These are phyloP conservation scores for Cymbopogon citratus DNA, from an alignment of 176 grass and related monocot species.

Conservation along the genomic window DNA sequence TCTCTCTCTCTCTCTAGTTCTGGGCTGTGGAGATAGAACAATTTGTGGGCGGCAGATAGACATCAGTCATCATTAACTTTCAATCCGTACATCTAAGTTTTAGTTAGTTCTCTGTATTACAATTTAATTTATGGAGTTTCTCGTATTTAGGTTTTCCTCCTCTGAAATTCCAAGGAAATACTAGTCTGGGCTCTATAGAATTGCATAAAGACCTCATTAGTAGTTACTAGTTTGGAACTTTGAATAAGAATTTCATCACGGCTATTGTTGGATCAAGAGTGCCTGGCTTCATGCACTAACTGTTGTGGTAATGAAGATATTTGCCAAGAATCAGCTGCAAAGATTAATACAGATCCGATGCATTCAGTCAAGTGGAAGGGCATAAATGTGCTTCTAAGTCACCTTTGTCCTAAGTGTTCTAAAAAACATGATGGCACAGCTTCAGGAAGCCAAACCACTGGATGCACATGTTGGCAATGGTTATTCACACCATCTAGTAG, in stretches of 20 bases:
- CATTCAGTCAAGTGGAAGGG: conserved; percentile 42
- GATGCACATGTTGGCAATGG: conserved; percentile 40
- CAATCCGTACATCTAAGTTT: background rate
- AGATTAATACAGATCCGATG: conserved; percentile 15
- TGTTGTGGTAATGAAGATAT: conserved; percentile 36
- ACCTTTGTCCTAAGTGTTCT: conserved; percentile 55
- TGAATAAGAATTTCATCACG: conserved; percentile 11
- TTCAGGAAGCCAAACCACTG: conserved; percentile 19
- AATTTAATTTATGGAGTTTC: background rate
- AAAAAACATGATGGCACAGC: conserved; percentile 20
- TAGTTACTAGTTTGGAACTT: background rate
- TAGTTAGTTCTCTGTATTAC: background rate
- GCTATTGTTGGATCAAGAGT: background rate
- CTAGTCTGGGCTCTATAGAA: background rate
- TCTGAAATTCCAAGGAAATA: conserved; percentile 13
- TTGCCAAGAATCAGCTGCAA: conserved; percentile 15
- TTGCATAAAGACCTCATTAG: background rate
- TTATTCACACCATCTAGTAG: conserved; percentile 25
- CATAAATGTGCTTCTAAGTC: conserved; percentile 40
- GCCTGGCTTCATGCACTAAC: background rate
- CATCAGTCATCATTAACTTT: background rate
- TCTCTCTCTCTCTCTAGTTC: too few species aligned
- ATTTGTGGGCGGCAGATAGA: background rate
- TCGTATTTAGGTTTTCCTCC: background rate
- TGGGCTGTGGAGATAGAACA: background rate